Evolutionary conservation across 306 rosid genomes (phyloP), one percentile per base, ranked within the genome.

Genomic region (Quercus glauca): DNA sequence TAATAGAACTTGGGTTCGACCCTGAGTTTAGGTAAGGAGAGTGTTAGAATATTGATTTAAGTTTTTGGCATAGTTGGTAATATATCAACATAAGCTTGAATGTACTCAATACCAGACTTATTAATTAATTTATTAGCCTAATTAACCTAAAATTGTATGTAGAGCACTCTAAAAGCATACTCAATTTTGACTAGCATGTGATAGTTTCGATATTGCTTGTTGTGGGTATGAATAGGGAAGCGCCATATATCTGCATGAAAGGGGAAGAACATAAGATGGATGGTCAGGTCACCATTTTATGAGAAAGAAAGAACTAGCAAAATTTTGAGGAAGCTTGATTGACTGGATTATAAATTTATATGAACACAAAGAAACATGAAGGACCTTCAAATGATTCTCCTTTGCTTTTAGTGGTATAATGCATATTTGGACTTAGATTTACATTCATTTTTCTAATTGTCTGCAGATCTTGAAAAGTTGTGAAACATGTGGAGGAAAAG

Each of bases 401-500:
- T 3, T 29, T 33, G 51, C 72, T 67, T 3, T 33, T 31, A 17
- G 23, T 31, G 25, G 51, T 67, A 19, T 4, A 8, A 18, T 18
- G 21, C 5, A 29, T 6, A 35, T 35, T 68, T 18, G 17, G 37
- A 35, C 9, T 29, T 29, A 15, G 71, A 69, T 52, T 25, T 29
- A 49, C 3, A n/a, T 13, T 37, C n/a, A 0, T 55, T 3, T 68
- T 15, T 23, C 6, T n/a, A 78, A 67, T 81, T 37, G 49, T 5
- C 4, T 83, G 84, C 85, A 89, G 96, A 20, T 91, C 33, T 61
- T 88, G 4, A 91, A 85, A 73, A 53, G 82, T 58, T 92, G 97
- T 74, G 25, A 78, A 79, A 79, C 52, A 45, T 94, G 98, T 68
- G 21, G 86, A 75, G 97, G 93, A 67, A 85, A 88, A 87, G 97